phyloP scores from a whole-genome alignment of 495 filamentous ascomycete genomes.

The Penicillium silybi region DNA sequence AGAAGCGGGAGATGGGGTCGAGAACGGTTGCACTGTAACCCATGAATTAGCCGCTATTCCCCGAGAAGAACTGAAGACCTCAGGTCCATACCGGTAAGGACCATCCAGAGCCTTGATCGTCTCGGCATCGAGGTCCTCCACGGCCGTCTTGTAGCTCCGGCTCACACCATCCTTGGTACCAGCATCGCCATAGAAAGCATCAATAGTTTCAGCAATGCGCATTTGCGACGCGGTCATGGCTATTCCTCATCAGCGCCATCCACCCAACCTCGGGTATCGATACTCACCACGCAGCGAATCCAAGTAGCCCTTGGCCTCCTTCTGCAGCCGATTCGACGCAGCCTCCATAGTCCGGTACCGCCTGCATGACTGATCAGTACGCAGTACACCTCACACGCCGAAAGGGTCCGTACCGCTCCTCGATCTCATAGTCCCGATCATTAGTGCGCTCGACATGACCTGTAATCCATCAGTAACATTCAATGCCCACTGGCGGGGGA shows the following conservation, averaged over 20 bases:
- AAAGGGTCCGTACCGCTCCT: slow-evolving; percentile 65
- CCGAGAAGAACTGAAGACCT: not conserved
- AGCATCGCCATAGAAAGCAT: slow-evolving; percentile 97
- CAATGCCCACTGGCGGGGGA: slow-evolving; percentile 23
- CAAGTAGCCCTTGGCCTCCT: slow-evolving; percentile 95
- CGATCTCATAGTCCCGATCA: slow-evolving; percentile 97
- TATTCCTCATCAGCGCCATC: slow-evolving; percentile 24
- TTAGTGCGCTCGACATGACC: slow-evolving; percentile 97
- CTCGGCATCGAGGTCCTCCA: slow-evolving; percentile 94
- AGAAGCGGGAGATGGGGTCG: slow-evolving; percentile 92
- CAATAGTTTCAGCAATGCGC: slow-evolving; percentile 98
- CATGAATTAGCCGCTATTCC: not conserved
- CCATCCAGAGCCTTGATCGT: slow-evolving; percentile 98
- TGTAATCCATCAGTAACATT: slow-evolving; percentile 20
- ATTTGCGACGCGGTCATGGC: slow-evolving; percentile 99
- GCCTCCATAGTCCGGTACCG: slow-evolving; percentile 96
- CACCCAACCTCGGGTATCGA: not conserved
- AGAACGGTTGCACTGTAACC: slow-evolving; percentile 74
- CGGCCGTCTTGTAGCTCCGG: slow-evolving; percentile 94
- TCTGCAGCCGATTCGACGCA: slow-evolving; percentile 84
- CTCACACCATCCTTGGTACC: slow-evolving; percentile 92
- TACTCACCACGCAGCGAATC: slow-evolving; percentile 83
- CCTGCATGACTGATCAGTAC: slow-evolving; percentile 36
- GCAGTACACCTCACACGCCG: not conserved
- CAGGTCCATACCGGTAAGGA: slow-evolving; percentile 70